Conservation (phyloP, 1,139 yeast species). For the Yamadazyma diddensiae region DNA sequence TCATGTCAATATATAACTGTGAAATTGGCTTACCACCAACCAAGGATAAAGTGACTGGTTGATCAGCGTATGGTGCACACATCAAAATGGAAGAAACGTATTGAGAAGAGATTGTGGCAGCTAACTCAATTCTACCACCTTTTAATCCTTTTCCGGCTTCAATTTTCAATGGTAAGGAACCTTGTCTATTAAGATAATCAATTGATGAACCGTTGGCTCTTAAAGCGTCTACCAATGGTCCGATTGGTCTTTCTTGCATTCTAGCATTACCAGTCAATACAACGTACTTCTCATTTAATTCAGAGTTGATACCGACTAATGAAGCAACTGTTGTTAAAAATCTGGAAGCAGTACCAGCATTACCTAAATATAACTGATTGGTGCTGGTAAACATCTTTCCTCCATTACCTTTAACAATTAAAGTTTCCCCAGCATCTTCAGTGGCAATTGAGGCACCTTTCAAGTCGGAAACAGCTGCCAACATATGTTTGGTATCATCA, state of each 20-base stretch:
- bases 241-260: conserved; percentile 98
- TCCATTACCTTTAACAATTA: conserved; percentile 84
- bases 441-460: conserved; percentile 79
- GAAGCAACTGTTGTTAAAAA: conserved; percentile 91
- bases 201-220: conserved; percentile 74
- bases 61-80: conserved; percentile 96
- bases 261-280: conserved; percentile 89
- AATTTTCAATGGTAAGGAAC: conserved; percentile 83
- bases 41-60: conserved; percentile 81
- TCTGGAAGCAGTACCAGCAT: conserved; percentile 98
- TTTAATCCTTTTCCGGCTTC: conserved; percentile 66
- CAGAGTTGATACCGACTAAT: conserved; percentile 48
- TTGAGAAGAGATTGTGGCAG: conserved; percentile 96
- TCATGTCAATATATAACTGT: conserved; percentile 94
- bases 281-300: conserved; percentile 41
- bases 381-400: conserved; percentile 64
- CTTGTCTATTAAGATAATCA: conserved; percentile 66
- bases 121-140: conserved; percentile 92
- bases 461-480: conserved; percentile 75
- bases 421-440: conserved; percentile 86
- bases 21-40: conserved; percentile 98
- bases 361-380: conserved; percentile 79
- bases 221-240: conserved; percentile 92
- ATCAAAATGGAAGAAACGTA: conserved; percentile 93
- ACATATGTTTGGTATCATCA: conserved; percentile 95